Base-by-base conservation (phyloP, 495 filamentous ascomycete genomes). In the Cercophora newfieldiana region DNA sequence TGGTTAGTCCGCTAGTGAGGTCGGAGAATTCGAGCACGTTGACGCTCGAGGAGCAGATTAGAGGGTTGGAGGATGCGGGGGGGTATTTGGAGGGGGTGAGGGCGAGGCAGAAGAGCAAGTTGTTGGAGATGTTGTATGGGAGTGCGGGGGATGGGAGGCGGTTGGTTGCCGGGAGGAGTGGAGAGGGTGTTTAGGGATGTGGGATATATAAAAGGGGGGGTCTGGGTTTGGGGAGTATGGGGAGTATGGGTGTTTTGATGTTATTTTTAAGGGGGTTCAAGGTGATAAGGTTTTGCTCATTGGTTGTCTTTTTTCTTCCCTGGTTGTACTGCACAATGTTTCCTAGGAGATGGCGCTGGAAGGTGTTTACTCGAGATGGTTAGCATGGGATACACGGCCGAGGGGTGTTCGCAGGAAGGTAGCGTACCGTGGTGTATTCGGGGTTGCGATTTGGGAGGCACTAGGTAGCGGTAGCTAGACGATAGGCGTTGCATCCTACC, bases 101-200 rank as follows among this genome's bases (percentile, higher is more conserved):
- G 59, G 85, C 90, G 71, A 83, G 82, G 63, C 93, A 97, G 80
- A 96, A 93, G 80, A 83, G 86, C 29, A 93, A 90, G 79, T 77
- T 94, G 68, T 85, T 96, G 86, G 90, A 94, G 80, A 85, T 89
- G 78, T 75, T 93, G 1, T 94, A 90, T 77, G 90, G 90, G 0
- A 80, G 84, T 16, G 67, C 68, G 3, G 61, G 64, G n/a, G 49
- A 48, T 25, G 50, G 53, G 50, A 48, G 54, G 65, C 63, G 63
- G 66, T 65, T 61, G 19, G 29, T 68, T 48, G 63, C 25, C 31
- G 65, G 49, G 28, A 61, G n/a, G 37, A 19, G 12, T n/a, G 50
- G 29, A 8, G 48, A 49, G 48, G 37, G 22, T 22, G 29, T 19
- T 2, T 44, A 44, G 37, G 37, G 12, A 2, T 44, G 37, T 44